These are phyloP conservation scores for Kregervanrija delftensis DNA, from an alignment of 805 yeast genomes.

Conservation along the genomic window DNA sequence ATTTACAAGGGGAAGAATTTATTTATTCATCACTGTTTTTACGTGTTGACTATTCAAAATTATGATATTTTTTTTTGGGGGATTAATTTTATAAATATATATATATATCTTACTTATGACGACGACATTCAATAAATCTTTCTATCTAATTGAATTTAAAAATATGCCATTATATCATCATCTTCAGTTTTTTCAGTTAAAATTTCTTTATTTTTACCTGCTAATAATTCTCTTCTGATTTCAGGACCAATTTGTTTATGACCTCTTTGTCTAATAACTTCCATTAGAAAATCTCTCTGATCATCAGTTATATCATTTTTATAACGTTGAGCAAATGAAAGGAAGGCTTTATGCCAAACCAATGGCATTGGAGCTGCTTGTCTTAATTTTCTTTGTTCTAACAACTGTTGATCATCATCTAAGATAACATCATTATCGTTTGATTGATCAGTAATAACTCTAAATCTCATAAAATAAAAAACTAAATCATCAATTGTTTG, in stretches of 20 bases:
- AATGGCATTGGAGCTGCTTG: slow-evolving; percentile 69
- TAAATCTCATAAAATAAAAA: slow-evolving; percentile 87
- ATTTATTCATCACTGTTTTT: slow-evolving; percentile 43
- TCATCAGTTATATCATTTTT: slow-evolving; percentile 98
- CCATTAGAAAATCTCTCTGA: slow-evolving; percentile 89
- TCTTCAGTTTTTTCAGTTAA: slow-evolving; percentile 15
- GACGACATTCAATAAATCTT: no score
- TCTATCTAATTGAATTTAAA: slow-evolving; percentile 7
- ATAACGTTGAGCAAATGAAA: slow-evolving; percentile 91
- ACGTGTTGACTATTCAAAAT: no score
- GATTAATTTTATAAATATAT: no score
- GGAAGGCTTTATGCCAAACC: slow-evolving; percentile 95
- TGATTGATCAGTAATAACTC: slow-evolving; percentile 44
- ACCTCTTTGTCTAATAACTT: slow-evolving; percentile 82
- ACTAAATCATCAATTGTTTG: slow-evolving; percentile 94
- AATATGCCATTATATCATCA: slow-evolving; percentile 28
- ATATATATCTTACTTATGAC: no score
- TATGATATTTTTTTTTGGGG: no score
- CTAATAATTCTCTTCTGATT: slow-evolving; percentile 84
- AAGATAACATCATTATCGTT: slow-evolving; percentile 29
- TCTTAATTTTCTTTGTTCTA: slow-evolving; percentile 25
- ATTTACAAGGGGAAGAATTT: slow-evolving; percentile 70
- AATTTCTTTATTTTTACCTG: slow-evolving; percentile 61
- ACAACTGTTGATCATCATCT: slow-evolving; percentile 26
- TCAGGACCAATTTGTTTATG: slow-evolving; percentile 91